A percentile compares a stretch with the other conserved stretches of the same genome.
Evolutionary conservation across 495 filamentous ascomycete species (phyloP).

Genomic region (Aspergillus mulundensis): DNA sequence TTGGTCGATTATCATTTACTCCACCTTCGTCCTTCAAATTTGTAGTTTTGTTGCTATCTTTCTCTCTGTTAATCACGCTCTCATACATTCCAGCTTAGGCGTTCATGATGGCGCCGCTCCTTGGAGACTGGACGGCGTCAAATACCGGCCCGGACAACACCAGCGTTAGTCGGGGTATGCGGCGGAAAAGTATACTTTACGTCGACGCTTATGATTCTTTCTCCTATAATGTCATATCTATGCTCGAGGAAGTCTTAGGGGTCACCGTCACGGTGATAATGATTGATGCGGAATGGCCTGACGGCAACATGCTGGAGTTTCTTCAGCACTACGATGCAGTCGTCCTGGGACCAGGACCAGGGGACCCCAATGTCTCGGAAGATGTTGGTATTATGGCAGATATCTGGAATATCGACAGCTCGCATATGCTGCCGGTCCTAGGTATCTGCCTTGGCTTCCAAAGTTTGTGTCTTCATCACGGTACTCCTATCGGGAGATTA

Average conservation of each 20-base stretch:
- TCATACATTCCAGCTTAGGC: background rate
- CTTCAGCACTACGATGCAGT: conserved; percentile 67
- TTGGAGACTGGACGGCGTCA: conserved; percentile 27
- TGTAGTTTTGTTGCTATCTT: background rate
- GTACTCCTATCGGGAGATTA: conserved; percentile 60
- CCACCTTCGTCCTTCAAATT: background rate
- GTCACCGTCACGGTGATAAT: conserved; percentile 66
- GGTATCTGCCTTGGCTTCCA: conserved; percentile 95
- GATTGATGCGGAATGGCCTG: conserved; percentile 58
- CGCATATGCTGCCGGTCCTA: conserved; percentile 64
- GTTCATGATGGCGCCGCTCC: conserved; percentile 33
- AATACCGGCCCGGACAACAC: conserved; percentile 1
- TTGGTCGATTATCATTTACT: background rate
- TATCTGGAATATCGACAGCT: conserved; percentile 64
- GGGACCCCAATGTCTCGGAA: conserved; percentile 50
- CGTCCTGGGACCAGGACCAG: conserved; percentile 77
- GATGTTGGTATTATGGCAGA: conserved; percentile 79
- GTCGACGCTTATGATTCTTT: conserved; percentile 96
- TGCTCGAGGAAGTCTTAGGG: conserved; percentile 61
- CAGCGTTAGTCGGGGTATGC: background rate
- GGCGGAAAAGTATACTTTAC: conserved; percentile 62
- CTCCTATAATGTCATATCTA: conserved; percentile 83
- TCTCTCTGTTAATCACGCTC: background rate
- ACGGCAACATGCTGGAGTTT: conserved; percentile 40
- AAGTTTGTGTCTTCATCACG: conserved; percentile 65